These are phyloP conservation scores for Leucoagaricus sp. DNA, from an alignment of 1,284 basidiomycete species.

Conservation along the genomic window DNA sequence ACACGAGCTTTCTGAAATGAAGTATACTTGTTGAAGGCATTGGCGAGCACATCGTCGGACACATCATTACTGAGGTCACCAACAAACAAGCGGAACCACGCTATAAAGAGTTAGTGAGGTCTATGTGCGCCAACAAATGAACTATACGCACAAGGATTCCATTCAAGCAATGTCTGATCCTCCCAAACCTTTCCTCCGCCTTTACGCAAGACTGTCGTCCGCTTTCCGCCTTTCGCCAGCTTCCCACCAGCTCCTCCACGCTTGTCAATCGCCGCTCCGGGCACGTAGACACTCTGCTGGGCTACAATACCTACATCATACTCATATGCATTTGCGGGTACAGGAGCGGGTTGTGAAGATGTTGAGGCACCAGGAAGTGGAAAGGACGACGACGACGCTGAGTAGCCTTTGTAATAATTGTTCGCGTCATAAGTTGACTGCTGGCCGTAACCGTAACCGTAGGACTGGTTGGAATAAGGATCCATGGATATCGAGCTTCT, in stretches of 20 bases:
- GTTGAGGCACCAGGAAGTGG: constrained; percentile 58
- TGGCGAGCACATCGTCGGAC: constrained; percentile 89
- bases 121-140: constrained; percentile 4
- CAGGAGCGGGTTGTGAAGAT: constrained; percentile 73
- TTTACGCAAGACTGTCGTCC: constrained; percentile 93
- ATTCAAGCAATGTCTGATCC: constrained; percentile 95
- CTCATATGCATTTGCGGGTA: constrained; percentile 87
- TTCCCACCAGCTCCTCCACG: constrained; percentile 83
- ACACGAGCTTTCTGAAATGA: constrained; percentile 96
- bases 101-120: constrained; percentile 40
- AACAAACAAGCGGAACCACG: constrained; percentile 98
- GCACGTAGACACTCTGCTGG: constrained; percentile 86
- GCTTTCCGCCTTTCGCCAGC: constrained; percentile 86
- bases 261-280: constrained; percentile 85
- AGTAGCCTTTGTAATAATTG: constrained; percentile 77
- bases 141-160: constrained; percentile 86
- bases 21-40: constrained; percentile 90
- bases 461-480: constrained; percentile 51
- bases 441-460: constrained; percentile 40
- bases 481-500: constrained; percentile 35
- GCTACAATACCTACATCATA: constrained; percentile 87
- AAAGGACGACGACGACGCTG: constrained; percentile 60
- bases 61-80: constrained; percentile 99
- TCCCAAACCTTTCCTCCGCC: constrained; percentile 98
- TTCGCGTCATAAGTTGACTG: constrained; percentile 60